Conservation (phyloP, 495 filamentous ascomycete species). For the Aspergillus kassunensis region DNA sequence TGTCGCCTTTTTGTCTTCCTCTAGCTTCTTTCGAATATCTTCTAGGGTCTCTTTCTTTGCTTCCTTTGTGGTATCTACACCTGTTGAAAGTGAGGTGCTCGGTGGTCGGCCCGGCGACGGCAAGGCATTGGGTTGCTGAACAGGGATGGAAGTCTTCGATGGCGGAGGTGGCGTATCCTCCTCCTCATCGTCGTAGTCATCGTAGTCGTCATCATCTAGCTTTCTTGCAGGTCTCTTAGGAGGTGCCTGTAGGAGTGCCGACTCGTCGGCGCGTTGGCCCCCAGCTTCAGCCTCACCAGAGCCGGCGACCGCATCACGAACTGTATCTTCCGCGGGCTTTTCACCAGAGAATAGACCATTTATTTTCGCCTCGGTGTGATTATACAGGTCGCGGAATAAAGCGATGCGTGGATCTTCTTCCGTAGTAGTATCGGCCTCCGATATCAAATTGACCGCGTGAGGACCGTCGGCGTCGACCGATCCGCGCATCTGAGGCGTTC, state of each 20-base stretch:
- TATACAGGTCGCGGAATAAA: conserved; percentile 58
- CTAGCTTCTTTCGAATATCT: conserved; percentile 86
- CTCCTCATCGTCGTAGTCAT: conserved; percentile 80
- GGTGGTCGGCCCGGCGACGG: conserved; percentile 28
- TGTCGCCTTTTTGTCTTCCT: conserved; percentile 89
- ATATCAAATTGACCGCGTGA: conserved; percentile 44
- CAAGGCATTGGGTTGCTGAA: conserved; percentile 31
- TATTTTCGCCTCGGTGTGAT: conserved; percentile 57
- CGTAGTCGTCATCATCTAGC: conserved; percentile 77
- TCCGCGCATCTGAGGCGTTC: conserved; percentile 48
- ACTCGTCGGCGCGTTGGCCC: conserved; percentile 37
- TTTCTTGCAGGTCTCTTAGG: conserved; percentile 62
- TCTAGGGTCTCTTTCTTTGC: conserved; percentile 64
- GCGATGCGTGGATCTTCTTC: conserved; percentile 65
- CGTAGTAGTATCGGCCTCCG: conserved; percentile 45
- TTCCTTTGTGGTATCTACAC: conserved; percentile 36
- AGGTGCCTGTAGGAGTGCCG: conserved; percentile 33
- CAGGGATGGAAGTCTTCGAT: conserved; percentile 49
- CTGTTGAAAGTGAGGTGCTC: conserved; percentile 25
- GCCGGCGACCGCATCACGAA: conserved; percentile 25
- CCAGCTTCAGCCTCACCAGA: conserved; percentile 27
- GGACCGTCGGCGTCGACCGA: conserved; percentile 46
- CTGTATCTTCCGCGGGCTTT: conserved; percentile 31
- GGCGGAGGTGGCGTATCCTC: conserved; percentile 52
- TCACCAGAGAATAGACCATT: conserved; percentile 53